A percentile compares a stretch with the other conserved stretches of the same genome.
Conservation (phyloP, 306 rosid species). For the Cyamopsis tetragonoloba region DNA sequence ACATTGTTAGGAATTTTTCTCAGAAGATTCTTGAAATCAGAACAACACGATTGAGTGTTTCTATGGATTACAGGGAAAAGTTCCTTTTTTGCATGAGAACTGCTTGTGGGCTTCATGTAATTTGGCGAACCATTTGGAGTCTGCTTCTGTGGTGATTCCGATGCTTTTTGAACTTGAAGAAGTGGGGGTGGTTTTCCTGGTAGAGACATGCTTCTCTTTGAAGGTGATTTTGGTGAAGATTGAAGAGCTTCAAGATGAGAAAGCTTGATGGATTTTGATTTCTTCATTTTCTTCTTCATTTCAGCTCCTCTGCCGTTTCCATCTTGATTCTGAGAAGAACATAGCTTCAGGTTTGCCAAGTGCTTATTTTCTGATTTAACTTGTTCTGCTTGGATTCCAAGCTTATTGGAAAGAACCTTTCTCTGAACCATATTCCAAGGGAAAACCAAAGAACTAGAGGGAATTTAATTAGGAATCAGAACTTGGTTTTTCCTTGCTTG, state of each 20-base stretch:
- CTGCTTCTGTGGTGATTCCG: constrained; percentile 38
- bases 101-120: constrained; percentile 97
- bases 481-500: constrained; percentile 38
- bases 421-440: constrained; percentile 79
- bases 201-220: constrained; percentile 33
- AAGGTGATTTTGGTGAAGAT: constrained; percentile 41
- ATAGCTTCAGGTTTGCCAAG: constrained; percentile 42
- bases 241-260: constrained; percentile 55
- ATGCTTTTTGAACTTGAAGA: constrained; percentile 24
- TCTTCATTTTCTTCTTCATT: constrained; percentile 83
- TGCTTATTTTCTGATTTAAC: constrained; percentile 54
- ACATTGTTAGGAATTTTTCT: constrained; percentile 30
- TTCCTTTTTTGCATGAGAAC: constrained; percentile 80
- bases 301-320: constrained; percentile 65
- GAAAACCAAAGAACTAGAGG: constrained; percentile 21
- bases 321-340: constrained; percentile 56
- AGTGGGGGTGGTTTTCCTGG: constrained; percentile 58
- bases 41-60: constrained; percentile 34
- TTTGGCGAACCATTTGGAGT: constrained; percentile 59
- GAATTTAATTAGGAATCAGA: background rate
- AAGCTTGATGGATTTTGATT: constrained; percentile 55
- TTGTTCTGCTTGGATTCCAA: constrained; percentile 60
- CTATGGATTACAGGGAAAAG: constrained; percentile 51
- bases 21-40: constrained; percentile 34
- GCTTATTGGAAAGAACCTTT: constrained; percentile 54